Evolutionary conservation across 2,329 filamentous ascomycete species (phyloP).

Genomic region (Sordariomycetes sp.): DNA sequence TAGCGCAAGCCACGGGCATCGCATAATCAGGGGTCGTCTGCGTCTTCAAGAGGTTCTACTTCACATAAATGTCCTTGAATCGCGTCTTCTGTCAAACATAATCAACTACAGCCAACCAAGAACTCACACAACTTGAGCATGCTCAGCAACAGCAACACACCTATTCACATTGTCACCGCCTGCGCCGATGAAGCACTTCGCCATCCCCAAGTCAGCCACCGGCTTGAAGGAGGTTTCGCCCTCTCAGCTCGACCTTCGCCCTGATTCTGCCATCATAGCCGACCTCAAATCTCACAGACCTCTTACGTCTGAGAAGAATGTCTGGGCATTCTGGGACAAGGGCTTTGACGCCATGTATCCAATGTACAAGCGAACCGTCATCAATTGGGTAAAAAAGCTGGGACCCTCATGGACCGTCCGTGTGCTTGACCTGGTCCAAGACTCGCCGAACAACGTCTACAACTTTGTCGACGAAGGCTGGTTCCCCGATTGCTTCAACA

Average conservation of each 20-base stretch:
- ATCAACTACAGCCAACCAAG: no score
- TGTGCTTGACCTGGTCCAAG: conserved; percentile 23
- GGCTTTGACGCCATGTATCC: conserved; percentile 24
- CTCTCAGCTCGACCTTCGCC: conserved; percentile 16
- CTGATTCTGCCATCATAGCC: conserved; percentile 19
- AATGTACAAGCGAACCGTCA: conserved; percentile 25
- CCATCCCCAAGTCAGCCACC: conserved; percentile 10
- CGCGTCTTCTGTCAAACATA: no score
- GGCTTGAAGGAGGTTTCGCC: no score
- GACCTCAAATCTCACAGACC: conserved; percentile 17
- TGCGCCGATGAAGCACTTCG: no score
- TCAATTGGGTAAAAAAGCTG: conserved; percentile 31
- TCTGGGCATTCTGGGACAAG: conserved; percentile 35
- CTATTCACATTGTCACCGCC: no score
- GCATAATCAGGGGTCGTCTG: no score
- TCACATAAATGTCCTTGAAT: no score
- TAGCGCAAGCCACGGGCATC: no score
- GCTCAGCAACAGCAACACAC: no score
- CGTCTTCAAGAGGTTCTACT: no score
- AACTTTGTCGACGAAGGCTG: conserved; percentile 19
- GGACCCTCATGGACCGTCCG: conserved; percentile 30
- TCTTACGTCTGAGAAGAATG: conserved; percentile 29
- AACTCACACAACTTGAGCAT: no score
- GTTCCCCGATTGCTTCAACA: conserved; percentile 25
- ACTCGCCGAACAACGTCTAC: conserved; percentile 22